These are phyloP conservation scores for Botrytis aclada DNA, from an alignment of 2,329 filamentous ascomycete genomes.

Conservation along the genomic window DNA sequence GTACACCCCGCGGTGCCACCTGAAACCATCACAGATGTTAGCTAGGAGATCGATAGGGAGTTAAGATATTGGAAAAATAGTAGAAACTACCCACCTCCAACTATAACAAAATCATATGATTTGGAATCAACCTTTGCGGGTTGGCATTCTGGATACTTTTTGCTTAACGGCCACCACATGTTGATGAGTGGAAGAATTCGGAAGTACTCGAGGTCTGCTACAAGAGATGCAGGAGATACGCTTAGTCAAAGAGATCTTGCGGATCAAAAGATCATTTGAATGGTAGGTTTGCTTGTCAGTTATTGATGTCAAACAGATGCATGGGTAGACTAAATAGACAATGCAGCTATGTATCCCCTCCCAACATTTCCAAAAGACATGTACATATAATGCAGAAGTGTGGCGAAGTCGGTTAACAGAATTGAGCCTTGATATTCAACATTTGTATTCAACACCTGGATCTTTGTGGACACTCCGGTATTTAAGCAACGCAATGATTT, in stretches of 20 bases:
- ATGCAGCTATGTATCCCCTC: not conserved
- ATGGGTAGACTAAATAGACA: not conserved
- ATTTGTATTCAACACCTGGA: not conserved
- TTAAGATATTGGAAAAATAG: too few relatives aligned
- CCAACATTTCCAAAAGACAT: not conserved
- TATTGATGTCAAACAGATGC: not conserved
- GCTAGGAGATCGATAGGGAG: fast-evolving
- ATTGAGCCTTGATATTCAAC: not conserved
- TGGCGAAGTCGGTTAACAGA: not conserved
- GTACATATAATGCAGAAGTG: not conserved
- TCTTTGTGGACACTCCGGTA: too few relatives aligned
- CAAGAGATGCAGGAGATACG: not conserved
- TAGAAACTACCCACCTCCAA: not conserved
- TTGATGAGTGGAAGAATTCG: not conserved
- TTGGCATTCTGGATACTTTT: not conserved
- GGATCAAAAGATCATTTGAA: not conserved
- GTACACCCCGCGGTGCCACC: conserved; percentile 44
- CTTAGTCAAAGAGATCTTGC: not conserved
- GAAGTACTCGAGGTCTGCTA: not conserved
- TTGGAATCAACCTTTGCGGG: not conserved
- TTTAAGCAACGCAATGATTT: too few relatives aligned
- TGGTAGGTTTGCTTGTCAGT: not conserved
- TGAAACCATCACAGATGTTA: not conserved
- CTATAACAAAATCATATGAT: not conserved
- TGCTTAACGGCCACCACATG: not conserved